Percentiles rank a stretch among this genome's conserved stretches.
These are phyloP conservation scores for Aspergillus fumigatiaffinis DNA, from an alignment of 2,329 filamentous ascomycete species.

Conservation along the genomic window DNA sequence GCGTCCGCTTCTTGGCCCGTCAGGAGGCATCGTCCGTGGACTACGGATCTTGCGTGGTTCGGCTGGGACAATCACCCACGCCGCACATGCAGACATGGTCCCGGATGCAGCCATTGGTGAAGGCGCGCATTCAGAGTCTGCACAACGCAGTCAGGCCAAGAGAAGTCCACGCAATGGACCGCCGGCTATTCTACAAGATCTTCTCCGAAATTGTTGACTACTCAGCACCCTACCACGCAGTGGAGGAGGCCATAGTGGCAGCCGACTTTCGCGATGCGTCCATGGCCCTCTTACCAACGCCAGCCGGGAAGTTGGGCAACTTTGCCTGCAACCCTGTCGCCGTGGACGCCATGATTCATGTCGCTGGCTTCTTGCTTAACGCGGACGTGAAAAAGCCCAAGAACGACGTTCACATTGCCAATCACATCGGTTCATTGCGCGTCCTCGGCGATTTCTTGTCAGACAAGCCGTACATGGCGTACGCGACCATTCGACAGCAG, in stretches of 20 bases:
- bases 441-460: constrained; percentile 18
- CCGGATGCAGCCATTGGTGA: background rate
- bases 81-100: background rate
- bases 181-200: constrained; percentile 23
- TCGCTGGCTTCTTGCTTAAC: constrained; percentile 25
- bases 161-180: constrained; percentile 11
- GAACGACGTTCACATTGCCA: constrained; percentile 7
- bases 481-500: constrained; percentile 29
- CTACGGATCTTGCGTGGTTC: background rate
- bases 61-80: no score
- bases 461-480: constrained; percentile 19
- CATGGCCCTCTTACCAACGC: constrained; percentile 14
- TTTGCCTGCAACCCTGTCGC: constrained; percentile 19
- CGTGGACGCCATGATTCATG: constrained; percentile 18
- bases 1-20: background rate
- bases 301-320: constrained; percentile 1
- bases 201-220: constrained; percentile 27
- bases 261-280: constrained; percentile 20
- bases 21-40: background rate
- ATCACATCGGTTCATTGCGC: constrained; percentile 26
- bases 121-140: background rate
- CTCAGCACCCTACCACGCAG: constrained; percentile 18
- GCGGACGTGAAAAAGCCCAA: background rate
- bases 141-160: background rate
- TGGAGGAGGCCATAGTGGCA: constrained; percentile 25